These are phyloP conservation scores for Amyloporia xantha DNA, from an alignment of 768 basidiomycete species.

Conservation along the genomic window DNA sequence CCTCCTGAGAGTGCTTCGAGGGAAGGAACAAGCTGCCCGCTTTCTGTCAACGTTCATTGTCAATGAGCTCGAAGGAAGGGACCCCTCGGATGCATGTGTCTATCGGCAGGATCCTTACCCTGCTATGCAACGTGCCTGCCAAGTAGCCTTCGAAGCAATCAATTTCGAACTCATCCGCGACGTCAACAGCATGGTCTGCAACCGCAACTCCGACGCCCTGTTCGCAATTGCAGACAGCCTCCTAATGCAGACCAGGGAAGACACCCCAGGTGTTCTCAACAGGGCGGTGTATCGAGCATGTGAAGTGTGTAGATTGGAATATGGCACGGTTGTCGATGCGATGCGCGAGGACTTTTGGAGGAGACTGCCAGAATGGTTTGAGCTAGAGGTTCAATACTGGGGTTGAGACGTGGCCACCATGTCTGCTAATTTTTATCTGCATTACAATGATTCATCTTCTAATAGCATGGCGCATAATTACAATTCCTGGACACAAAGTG, in stretches of 20 bases:
- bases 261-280: conserved; percentile 34
- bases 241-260: conserved; percentile 55
- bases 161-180: conserved; percentile 72
- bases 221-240: conserved; percentile 65
- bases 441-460: too few relatives aligned
- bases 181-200: conserved; percentile 59
- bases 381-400: conserved; percentile 40
- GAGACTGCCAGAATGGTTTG: conserved; percentile 60
- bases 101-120: conserved; percentile 42
- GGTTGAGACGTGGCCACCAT: conserved; percentile 6
- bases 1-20: conserved; percentile 54
- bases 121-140: conserved; percentile 47
- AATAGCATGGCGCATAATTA: too few relatives aligned
- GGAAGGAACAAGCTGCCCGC: conserved; percentile 66
- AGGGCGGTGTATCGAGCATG: conserved; percentile 49
- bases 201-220: conserved; percentile 63
- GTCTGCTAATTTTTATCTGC: neutral
- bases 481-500: too few relatives aligned
- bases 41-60: conserved; percentile 75
- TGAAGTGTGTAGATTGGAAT: conserved; percentile 58
- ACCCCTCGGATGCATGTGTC: conserved; percentile 37
- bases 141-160: conserved; percentile 65
- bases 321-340: conserved; percentile 49
- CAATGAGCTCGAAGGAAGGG: conserved; percentile 63
- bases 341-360: conserved; percentile 62